These are phyloP conservation scores for Fusarium multiceps DNA, from an alignment of 2,329 filamentous ascomycete genomes.

Conservation along the genomic window DNA sequence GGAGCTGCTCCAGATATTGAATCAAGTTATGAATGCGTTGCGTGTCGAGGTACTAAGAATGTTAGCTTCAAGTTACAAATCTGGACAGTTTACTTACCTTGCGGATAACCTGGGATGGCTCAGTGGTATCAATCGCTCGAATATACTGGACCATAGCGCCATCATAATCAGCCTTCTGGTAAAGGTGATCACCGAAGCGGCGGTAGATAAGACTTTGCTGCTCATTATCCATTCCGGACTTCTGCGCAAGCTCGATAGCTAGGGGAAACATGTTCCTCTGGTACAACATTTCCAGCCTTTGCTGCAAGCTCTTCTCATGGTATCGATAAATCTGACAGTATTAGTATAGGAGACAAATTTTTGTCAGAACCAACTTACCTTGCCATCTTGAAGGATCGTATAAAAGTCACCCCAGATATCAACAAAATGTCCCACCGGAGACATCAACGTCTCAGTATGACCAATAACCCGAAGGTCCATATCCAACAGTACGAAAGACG, in stretches of 20 bases:
- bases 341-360: slow-evolving; percentile 19
- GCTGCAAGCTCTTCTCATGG: slow-evolving; percentile 88
- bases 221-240: slow-evolving; percentile 79
- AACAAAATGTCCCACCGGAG: slow-evolving; percentile 82
- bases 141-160: slow-evolving; percentile 99
- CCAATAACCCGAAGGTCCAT: slow-evolving; percentile 90
- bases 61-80: slow-evolving; percentile 42
- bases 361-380: slow-evolving; percentile 63
- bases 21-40: slow-evolving; percentile 98
- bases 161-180: slow-evolving; percentile 95
- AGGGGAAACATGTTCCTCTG: slow-evolving; percentile 92
- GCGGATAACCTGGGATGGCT: slow-evolving; percentile 94
- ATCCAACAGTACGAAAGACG: slow-evolving; percentile 91
- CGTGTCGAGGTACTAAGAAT: slow-evolving; percentile 84
- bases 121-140: slow-evolving; percentile 93
- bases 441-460: slow-evolving; percentile 86
- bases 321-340: slow-evolving; percentile 78
- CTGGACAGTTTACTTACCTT: slow-evolving; percentile 65
- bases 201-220: slow-evolving; percentile 94
- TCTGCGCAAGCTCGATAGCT: slow-evolving; percentile 92
- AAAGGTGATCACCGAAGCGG: slow-evolving; percentile 92
- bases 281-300: slow-evolving; percentile 92
- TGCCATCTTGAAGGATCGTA: slow-evolving; percentile 90
- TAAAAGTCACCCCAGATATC: slow-evolving; percentile 92
- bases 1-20: slow-evolving; percentile 94